These are phyloP conservation scores for Pulveroboletus frians DNA, from an alignment of 768 basidiomycete genomes.

Conservation along the genomic window DNA sequence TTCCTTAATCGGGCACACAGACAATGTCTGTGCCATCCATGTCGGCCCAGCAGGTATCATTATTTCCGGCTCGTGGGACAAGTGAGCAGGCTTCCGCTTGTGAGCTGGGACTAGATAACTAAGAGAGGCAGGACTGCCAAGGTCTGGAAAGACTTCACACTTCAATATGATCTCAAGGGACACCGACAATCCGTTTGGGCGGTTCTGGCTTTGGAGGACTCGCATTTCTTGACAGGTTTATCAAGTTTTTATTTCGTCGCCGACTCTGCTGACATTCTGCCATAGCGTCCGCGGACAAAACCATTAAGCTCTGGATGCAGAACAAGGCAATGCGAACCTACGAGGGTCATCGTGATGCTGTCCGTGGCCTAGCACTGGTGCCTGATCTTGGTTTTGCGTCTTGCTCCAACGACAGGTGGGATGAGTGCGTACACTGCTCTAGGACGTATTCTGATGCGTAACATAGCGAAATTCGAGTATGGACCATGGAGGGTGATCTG, in stretches of 20 bases:
- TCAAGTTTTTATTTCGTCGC: conserved; percentile 11
- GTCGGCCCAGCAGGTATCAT: conserved; percentile 66
- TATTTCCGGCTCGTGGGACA: conserved; percentile 97
- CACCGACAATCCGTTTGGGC: conserved; percentile 95
- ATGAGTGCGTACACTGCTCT: neutral
- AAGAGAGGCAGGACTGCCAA: conserved; percentile 70
- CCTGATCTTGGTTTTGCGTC: conserved; percentile 91
- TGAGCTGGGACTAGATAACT: neutral
- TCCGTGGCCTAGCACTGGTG: conserved; percentile 76
- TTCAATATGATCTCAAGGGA: conserved; percentile 69
- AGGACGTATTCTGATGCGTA: neutral
- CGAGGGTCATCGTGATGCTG: conserved; percentile 85
- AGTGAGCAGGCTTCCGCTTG: conserved; percentile 43
- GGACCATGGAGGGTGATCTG: conserved; percentile 78
- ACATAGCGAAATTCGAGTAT: conserved; percentile 82
- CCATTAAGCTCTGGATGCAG: conserved; percentile 83
- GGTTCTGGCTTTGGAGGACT: conserved; percentile 72
- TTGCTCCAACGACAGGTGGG: conserved; percentile 89
- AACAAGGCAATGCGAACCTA: conserved; percentile 73
- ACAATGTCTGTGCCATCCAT: conserved; percentile 85
- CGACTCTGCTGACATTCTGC: conserved; percentile 6
- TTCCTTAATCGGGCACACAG: conserved; percentile 81
- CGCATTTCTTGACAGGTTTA: conserved; percentile 78
- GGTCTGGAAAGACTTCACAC: conserved; percentile 81
- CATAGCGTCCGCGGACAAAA: conserved; percentile 89